Evolutionary conservation across 768 basidiomycete genomes (phyloP).

Genomic region (Asterophora parasitica): DNA sequence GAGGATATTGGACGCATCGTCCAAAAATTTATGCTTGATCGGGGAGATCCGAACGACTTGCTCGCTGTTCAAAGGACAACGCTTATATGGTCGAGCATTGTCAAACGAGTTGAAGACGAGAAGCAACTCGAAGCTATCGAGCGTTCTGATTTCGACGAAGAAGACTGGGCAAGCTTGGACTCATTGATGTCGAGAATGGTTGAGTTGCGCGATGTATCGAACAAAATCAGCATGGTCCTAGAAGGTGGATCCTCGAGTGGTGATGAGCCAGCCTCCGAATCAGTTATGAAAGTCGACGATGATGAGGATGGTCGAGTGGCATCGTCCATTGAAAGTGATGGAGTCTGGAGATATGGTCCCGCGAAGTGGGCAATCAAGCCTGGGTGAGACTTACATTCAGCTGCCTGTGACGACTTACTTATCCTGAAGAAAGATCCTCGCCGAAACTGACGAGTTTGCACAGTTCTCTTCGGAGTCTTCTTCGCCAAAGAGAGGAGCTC

Average conservation of each 20-base stretch:
- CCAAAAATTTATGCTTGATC: constrained; percentile 68
- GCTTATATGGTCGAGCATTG: constrained; percentile 51
- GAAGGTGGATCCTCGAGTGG: constrained; percentile 21
- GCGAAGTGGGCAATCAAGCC: constrained; percentile 61
- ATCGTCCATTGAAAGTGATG: constrained; percentile 1
- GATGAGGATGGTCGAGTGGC: background rate
- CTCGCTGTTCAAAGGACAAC: constrained; percentile 60
- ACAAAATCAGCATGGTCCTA: constrained; percentile 39
- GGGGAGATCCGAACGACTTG: constrained; percentile 64
- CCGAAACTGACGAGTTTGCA: constrained; percentile 47
- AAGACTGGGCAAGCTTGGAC: constrained; percentile 56
- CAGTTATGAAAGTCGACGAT: background rate
- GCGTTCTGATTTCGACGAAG: constrained; percentile 18
- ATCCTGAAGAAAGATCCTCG: constrained; percentile 53
- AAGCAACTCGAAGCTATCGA: constrained; percentile 44
- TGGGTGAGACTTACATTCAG: constrained; percentile 36
- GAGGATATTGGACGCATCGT: constrained; percentile 75
- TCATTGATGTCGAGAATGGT: constrained; percentile 48
- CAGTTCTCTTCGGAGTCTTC: constrained; percentile 35
- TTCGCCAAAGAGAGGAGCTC: constrained; percentile 43
- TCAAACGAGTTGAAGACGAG: constrained; percentile 50
- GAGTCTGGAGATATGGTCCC: constrained; percentile 26
- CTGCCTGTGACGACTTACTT: background rate
- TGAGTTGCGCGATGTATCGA: constrained; percentile 47
- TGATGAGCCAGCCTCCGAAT: constrained; percentile 9